Percentiles rank a stretch among this genome's conserved stretches.
Evolutionary conservation across 306 rosid genomes (phyloP).

Genomic region (Vicia faba): DNA sequence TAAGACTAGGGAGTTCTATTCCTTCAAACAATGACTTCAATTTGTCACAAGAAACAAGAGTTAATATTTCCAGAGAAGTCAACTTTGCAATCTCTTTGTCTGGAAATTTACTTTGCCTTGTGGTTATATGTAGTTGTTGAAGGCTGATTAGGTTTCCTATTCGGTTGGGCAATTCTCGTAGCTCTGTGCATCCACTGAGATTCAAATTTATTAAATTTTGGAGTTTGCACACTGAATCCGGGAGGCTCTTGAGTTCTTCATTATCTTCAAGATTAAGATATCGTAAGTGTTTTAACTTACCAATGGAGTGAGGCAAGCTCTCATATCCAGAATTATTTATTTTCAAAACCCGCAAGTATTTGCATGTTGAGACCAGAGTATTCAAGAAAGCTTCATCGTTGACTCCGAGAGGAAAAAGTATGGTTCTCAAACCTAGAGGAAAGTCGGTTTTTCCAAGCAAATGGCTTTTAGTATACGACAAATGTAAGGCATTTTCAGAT

Average conservation of each 20-base stretch:
- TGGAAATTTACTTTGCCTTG: neutral
- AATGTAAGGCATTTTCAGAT: neutral
- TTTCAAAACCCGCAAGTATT: neutral
- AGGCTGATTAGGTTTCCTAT: conserved; percentile 18
- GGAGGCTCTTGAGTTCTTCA: neutral
- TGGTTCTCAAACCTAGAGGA: neutral
- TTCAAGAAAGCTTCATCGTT: conserved; percentile 8
- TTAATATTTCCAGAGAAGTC: neutral
- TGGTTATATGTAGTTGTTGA: neutral
- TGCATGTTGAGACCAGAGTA: neutral
- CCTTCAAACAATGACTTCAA: neutral
- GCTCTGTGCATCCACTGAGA: neutral
- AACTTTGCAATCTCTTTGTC: conserved; percentile 9
- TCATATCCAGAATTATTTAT: neutral
- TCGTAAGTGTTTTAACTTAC: conserved; percentile 24
- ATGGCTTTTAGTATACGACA: conserved; percentile 2
- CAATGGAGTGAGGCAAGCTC: neutral
- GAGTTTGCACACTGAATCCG: neutral
- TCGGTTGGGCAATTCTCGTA: neutral
- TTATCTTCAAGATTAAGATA: neutral
- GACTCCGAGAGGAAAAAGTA: neutral
- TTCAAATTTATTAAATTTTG: neutral
- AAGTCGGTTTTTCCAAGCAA: neutral
- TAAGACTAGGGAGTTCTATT: conserved; percentile 9
- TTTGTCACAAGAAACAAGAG: neutral